These are phyloP conservation scores for Thuja plicata DNA, from an alignment of 83 land plant species.

Conservation along the genomic window DNA sequence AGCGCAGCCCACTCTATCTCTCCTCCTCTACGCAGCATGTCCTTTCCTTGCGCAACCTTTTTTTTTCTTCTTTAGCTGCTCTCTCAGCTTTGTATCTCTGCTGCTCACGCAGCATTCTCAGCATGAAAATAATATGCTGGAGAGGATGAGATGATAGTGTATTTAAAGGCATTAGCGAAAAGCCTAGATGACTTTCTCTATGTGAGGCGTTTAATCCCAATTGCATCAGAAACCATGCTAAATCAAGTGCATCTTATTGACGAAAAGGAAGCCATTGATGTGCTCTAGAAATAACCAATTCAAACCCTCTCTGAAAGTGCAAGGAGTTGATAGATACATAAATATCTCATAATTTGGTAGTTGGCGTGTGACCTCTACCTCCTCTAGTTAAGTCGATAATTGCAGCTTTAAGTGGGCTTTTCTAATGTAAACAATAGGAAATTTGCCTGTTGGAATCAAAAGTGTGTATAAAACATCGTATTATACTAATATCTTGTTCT, in stretches of 20 bases:
- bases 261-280: background rate
- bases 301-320: background rate
- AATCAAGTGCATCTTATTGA: background rate
- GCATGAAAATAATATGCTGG: no score
- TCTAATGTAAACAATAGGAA: background rate
- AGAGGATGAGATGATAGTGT: background rate
- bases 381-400: background rate
- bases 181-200: background rate
- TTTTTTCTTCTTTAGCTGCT: no score
- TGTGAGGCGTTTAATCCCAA: background rate
- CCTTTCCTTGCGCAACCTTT: no score
- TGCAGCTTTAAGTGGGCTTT: background rate
- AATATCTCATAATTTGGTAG: background rate
- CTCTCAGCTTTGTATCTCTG: no score
- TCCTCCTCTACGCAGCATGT: no score
- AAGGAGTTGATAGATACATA: background rate
- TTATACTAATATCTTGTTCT: no score
- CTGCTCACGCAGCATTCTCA: no score
- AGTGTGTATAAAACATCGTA: no score
- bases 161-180: background rate
- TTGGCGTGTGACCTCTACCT: background rate
- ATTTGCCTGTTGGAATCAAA: background rate
- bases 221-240: background rate
- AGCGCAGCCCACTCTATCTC: no score
- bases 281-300: background rate